phyloP scores from a whole-genome alignment of 2,329 filamentous ascomycete genomes.

The Diaporthe ampelina region DNA sequence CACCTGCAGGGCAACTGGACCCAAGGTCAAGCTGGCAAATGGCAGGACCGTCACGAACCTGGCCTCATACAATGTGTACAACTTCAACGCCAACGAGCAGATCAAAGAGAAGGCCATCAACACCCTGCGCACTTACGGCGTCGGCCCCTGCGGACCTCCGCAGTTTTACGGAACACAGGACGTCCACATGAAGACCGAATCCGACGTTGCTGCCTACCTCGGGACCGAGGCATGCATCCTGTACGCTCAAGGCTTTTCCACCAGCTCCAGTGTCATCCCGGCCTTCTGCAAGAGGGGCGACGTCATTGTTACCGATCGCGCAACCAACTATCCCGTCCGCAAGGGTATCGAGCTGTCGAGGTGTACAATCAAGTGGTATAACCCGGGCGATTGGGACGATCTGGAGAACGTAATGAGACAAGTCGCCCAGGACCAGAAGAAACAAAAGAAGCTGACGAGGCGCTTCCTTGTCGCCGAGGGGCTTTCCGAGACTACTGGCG shows the following conservation, averaged over 20 bases:
- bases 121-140: conserved; percentile 93
- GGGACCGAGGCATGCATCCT: conserved; percentile 92
- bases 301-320: conserved; percentile 94
- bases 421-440: conserved; percentile 87
- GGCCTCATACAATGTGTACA: conserved; percentile 97
- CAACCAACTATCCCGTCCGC: conserved; percentile 92
- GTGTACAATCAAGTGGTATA: conserved; percentile 92
- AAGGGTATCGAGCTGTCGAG: conserved; percentile 95
- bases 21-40: conserved; percentile 88
- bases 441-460: conserved; percentile 87
- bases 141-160: conserved; percentile 95
- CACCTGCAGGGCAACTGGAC: conserved; percentile 80
- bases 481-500: conserved; percentile 90
- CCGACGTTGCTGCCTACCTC: conserved; percentile 90
- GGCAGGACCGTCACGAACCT: conserved; percentile 94
- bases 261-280: conserved; percentile 96
- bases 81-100: conserved; percentile 91
- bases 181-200: conserved; percentile 96
- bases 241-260: conserved; percentile 96
- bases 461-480: conserved; percentile 97
- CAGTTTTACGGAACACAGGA: conserved; percentile 99
- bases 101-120: conserved; percentile 96
- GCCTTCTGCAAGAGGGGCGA: conserved; percentile 97
- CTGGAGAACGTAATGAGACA: conserved; percentile 87
- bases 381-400: conserved; percentile 97